These are phyloP conservation scores for Solanum ossicruentum DNA, from an alignment of 257 asterid species.

Conservation along the genomic window DNA sequence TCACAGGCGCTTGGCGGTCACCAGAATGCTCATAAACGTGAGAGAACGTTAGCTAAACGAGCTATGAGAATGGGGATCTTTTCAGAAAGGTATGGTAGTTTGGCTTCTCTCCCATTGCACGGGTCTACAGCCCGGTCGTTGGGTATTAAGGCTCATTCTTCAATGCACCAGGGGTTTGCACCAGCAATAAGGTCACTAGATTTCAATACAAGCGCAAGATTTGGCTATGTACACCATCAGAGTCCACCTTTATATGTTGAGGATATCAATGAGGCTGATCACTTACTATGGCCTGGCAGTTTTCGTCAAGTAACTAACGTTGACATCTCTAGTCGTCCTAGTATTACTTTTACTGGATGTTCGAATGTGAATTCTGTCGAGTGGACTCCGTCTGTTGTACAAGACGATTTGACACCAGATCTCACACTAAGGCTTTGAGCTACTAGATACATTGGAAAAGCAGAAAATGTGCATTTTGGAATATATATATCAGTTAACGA, in stretches of 20 bases:
- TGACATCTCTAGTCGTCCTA: conserved; percentile 7
- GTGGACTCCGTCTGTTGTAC: background rate
- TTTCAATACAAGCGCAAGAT: conserved; percentile 12
- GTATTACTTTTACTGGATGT: conserved; percentile 7
- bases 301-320: conserved; percentile 22
- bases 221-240: conserved; percentile 15
- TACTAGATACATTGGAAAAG: background rate
- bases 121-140: conserved; percentile 33
- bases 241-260: conserved; percentile 26
- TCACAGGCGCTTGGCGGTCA: conserved; percentile 46
- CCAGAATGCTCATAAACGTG: conserved; percentile 38
- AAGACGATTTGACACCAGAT: conserved; percentile 22
- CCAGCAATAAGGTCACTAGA: conserved; percentile 12
- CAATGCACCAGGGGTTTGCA: conserved; percentile 20
- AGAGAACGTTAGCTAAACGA: conserved; percentile 26
- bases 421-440: conserved; percentile 49
- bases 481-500: background rate
- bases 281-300: conserved; percentile 46
- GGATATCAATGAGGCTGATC: conserved; percentile 11
- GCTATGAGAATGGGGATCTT: conserved; percentile 35
- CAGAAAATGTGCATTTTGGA: background rate
- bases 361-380: conserved; percentile 11
- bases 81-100: conserved; percentile 13
- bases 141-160: conserved; percentile 46
- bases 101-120: conserved; percentile 35